Conservation (phyloP, 1,284 basidiomycete species). For the Tranzscheliella williamsii region DNA sequence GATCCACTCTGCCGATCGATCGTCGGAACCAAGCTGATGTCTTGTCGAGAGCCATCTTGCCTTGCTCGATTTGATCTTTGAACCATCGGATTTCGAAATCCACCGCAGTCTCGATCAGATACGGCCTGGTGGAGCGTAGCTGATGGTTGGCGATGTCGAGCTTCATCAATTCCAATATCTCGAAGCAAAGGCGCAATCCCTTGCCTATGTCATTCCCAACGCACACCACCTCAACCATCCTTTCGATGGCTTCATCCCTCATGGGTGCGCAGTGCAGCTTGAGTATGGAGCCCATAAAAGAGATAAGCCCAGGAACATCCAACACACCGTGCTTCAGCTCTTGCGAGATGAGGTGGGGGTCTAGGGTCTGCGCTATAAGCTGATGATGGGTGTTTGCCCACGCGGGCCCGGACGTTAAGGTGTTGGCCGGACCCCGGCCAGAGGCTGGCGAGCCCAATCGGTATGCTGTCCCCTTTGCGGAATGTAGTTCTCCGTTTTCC, state of each 20-base stretch:
- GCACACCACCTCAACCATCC: conserved; percentile 68
- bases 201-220: conserved; percentile 66
- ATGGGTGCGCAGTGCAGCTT: conserved; percentile 92
- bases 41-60: conserved; percentile 65
- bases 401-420: not conserved
- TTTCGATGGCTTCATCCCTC: conserved; percentile 80
- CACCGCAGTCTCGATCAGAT: conserved; percentile 77
- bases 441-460: not conserved
- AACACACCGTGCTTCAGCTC: conserved; percentile 78
- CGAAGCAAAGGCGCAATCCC: conserved; percentile 81
- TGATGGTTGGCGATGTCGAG: conserved; percentile 95
- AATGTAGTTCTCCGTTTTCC: conserved; percentile 1
- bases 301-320: conserved; percentile 78
- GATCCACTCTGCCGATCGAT: conserved; percentile 3
- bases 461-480: not conserved
- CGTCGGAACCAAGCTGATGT: conserved; percentile 71
- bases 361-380: conserved; percentile 63
- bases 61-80: conserved; percentile 67
- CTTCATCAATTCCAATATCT: conserved; percentile 92
- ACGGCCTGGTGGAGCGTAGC: conserved; percentile 81
- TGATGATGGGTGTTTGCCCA: conserved; percentile 45
- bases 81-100: conserved; percentile 81
- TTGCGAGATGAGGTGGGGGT: conserved; percentile 72
- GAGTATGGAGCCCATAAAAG: conserved; percentile 76
- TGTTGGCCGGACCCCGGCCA: not conserved